Evolutionary conservation across 2,329 filamentous ascomycete genomes (phyloP).

Genomic region (Clonostachys rosea): DNA sequence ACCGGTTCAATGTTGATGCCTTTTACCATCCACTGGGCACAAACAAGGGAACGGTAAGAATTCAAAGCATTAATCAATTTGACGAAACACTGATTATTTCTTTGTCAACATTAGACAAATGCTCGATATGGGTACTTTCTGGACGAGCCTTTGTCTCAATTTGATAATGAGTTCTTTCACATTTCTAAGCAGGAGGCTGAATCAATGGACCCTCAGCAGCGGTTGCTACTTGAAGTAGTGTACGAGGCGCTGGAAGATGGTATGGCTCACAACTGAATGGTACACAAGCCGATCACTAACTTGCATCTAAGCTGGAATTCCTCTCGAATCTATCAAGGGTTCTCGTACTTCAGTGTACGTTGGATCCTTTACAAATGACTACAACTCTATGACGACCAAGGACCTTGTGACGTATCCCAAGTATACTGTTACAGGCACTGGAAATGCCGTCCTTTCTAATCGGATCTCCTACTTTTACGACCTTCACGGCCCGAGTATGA

Average conservation of each 20-base stretch:
- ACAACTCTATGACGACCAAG: constrained; percentile 11
- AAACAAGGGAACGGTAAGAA: constrained; percentile 11
- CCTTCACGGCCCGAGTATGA: constrained; percentile 25
- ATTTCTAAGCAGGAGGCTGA: constrained; percentile 30
- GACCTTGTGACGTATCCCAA: constrained; percentile 23
- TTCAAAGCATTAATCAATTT: constrained; percentile 1
- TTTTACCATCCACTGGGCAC: constrained; percentile 21
- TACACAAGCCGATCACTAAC: background rate
- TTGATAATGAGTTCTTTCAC: constrained; percentile 31
- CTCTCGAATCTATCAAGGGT: constrained; percentile 16
- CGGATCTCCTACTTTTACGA: constrained; percentile 27
- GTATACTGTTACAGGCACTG: constrained; percentile 23
- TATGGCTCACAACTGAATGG: background rate
- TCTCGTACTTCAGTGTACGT: constrained; percentile 18
- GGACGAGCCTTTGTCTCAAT: constrained; percentile 21
- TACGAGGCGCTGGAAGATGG: constrained; percentile 30
- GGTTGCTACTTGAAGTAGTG: constrained; percentile 28
- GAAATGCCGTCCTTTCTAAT: constrained; percentile 20
- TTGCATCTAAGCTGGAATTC: constrained; percentile 14
- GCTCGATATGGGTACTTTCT: constrained; percentile 22
- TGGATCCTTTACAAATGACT: constrained; percentile 20
- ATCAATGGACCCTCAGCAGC: constrained; percentile 35
- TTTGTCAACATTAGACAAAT: constrained; percentile 3
- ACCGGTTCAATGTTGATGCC: constrained; percentile 14
- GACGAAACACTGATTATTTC: background rate